Evolutionary conservation across 352 stramenopile genomes (phyloP).

Genomic region (Pythium scleroteichum): DNA sequence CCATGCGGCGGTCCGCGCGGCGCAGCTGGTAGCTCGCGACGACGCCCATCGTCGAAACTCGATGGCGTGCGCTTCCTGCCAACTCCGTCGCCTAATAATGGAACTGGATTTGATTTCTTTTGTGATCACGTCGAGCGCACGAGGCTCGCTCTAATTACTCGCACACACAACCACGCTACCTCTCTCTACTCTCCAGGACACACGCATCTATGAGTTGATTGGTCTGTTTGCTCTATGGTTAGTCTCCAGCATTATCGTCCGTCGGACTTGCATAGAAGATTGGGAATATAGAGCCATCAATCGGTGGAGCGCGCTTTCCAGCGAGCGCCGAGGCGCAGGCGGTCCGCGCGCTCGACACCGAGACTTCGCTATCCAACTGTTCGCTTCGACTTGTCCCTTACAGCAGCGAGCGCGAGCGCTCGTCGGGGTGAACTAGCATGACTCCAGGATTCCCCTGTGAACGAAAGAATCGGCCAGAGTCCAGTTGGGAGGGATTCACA

Average conservation of each 20-base stretch:
- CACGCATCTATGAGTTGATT: slow-evolving; percentile 1
- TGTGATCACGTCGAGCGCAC: too few species aligned
- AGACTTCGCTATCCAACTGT: slow-evolving; percentile 91
- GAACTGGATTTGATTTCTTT: too few species aligned
- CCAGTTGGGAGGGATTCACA: slow-evolving; percentile 50
- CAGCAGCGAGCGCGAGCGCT: slow-evolving; percentile 35
- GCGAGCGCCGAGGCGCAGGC: slow-evolving; percentile 38
- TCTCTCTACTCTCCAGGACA: neutral
- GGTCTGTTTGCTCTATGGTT: slow-evolving; percentile 89
- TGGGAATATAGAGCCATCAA: slow-evolving; percentile 93
- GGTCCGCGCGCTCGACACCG: slow-evolving; percentile 84
- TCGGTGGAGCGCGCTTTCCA: slow-evolving; percentile 83
- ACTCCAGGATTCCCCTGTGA: slow-evolving; percentile 87
- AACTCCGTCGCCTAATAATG: neutral
- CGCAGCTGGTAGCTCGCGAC: slow-evolving; percentile 27
- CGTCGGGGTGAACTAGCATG: slow-evolving; percentile 82
- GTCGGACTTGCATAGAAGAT: slow-evolving; percentile 88
- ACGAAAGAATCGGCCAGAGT: slow-evolving; percentile 77
- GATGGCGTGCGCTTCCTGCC: too few species aligned
- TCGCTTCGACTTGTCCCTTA: slow-evolving; percentile 90
- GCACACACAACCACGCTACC: neutral
- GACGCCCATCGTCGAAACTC: slow-evolving; percentile 17
- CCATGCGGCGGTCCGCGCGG: slow-evolving; percentile 32
- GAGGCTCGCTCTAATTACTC: too few species aligned
- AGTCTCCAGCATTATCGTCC: slow-evolving; percentile 88